phyloP scores from a whole-genome alignment of 192 early-diverging fungal species.

The Spizellomyces punctatus region DNA sequence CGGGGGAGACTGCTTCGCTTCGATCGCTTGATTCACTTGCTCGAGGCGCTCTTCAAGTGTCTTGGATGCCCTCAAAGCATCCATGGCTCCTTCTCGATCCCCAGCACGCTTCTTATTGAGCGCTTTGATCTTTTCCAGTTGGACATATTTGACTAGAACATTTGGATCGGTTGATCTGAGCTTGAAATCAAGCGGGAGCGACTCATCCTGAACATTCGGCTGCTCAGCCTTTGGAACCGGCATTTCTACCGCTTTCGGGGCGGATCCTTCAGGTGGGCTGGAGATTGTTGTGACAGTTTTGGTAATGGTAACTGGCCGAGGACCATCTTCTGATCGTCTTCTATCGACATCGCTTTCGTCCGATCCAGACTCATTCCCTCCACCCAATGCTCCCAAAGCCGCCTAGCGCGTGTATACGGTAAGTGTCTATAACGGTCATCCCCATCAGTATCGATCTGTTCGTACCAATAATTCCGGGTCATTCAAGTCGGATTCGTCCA shows the following conservation, averaged over 20 bases:
- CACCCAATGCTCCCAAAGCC: too few relatives aligned
- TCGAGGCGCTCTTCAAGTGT: slow-evolving; percentile 37
- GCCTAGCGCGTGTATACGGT: too few relatives aligned
- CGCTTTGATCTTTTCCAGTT: slow-evolving; percentile 55
- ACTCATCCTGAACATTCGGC: background rate
- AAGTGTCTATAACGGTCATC: too few relatives aligned
- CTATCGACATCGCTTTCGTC: too few relatives aligned
- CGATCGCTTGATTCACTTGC: slow-evolving; percentile 9
- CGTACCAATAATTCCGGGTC: slow-evolving; percentile 70
- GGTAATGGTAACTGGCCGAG: too few relatives aligned
- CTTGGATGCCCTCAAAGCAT: slow-evolving; percentile 45
- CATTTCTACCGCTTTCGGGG: background rate
- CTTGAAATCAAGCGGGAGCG: slow-evolving; percentile 27
- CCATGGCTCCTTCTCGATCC: slow-evolving; percentile 46
- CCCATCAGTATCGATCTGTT: slow-evolving; percentile 24
- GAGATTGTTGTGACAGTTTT: background rate
- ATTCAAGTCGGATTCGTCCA: slow-evolving; percentile 74
- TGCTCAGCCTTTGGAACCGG: background rate
- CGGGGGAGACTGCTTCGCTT: background rate
- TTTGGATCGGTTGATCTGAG: slow-evolving; percentile 38
- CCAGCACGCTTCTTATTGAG: slow-evolving; percentile 50
- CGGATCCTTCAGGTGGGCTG: background rate
- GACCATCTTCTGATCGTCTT: too few relatives aligned
- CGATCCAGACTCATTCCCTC: too few relatives aligned
- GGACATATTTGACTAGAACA: slow-evolving; percentile 41